Evolutionary conservation across 2,329 filamentous ascomycete species (phyloP).

Genomic region (Metarhizium album): DNA sequence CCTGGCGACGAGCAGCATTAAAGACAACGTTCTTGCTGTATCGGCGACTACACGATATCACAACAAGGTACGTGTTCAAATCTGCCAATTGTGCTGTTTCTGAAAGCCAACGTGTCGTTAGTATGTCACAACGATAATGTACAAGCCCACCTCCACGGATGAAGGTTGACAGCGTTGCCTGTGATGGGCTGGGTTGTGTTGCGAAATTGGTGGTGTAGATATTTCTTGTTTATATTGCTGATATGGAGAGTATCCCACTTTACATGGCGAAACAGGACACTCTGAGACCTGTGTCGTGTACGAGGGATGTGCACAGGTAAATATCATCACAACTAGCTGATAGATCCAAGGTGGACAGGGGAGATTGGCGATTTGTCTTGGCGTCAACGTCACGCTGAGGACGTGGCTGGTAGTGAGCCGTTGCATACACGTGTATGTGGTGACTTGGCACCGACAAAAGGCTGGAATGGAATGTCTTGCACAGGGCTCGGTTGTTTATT

Average conservation of each 20-base stretch:
- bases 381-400: background rate
- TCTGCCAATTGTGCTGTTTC: background rate
- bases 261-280: background rate
- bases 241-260: background rate
- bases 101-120: conserved; percentile 24
- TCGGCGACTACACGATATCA: conserved; percentile 97
- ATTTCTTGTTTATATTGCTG: background rate
- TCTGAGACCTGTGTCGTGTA: background rate
- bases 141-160: conserved; percentile 70
- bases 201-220: background rate
- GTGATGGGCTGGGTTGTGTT: background rate
- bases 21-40: conserved; percentile 88
- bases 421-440: background rate
- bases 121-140: conserved; percentile 97
- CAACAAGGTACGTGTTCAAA: conserved; percentile 57
- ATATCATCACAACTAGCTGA: background rate
- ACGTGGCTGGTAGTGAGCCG: background rate
- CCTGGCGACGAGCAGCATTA: conserved; percentile 94
- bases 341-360: background rate
- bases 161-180: conserved; percentile 20
- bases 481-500: background rate
- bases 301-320: background rate
- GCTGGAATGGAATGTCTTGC: too few species aligned
- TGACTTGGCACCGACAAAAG: background rate
- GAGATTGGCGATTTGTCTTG: background rate